Base-by-base conservation (phyloP, 148 eudicot genomes). In the Camellia granthamiana region DNA sequence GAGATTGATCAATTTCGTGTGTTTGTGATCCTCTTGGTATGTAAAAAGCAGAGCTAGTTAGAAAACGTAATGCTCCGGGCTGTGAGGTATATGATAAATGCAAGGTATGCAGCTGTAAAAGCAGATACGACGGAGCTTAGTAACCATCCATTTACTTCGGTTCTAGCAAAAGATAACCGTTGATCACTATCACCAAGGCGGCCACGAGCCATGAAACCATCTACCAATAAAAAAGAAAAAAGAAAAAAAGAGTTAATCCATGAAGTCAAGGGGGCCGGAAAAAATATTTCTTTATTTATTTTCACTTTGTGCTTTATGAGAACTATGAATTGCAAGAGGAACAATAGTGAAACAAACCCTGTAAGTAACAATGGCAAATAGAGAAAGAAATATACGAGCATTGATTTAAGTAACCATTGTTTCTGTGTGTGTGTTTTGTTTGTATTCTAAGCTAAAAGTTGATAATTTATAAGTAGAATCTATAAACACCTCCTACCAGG, bases 151-250 rank as follows among this genome's bases (percentile, higher is more conserved):
- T 65, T 80, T 59, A 83, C 90, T 80, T 89, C 91, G 41, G 82
- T 13, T 91, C 89, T 51, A 87, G 51, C 81, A 91, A 47, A 38
- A 91, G 90, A 83, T 91, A 91, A 11, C 94, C 94, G 43, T 91
- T 91, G 79, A 91, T 91, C 64, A 81, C 83, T 12, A 89, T 91
- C 75, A 91, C 89, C 80, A 91, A 80, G 0, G 60, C 86, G 70
- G 91, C 94, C 41, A 91, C 91, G n/a, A 86, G 69, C 90, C 94
- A 87, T 13, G 91, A 86, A 41, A 85, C 77, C 64, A 67, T 54
- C 94, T 91, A 77, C 59, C 44, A 67, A 19, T 51, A 41, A 4
- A 23, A 30, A 30, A 30, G 38, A 30, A 30, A 0, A 42, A 4
- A 59, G 44, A 52, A 69, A 38, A 16, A 16, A 12, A 23, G 19